Conservation (phyloP, 208 protist species). For the Wallacemonas sp. region DNA sequence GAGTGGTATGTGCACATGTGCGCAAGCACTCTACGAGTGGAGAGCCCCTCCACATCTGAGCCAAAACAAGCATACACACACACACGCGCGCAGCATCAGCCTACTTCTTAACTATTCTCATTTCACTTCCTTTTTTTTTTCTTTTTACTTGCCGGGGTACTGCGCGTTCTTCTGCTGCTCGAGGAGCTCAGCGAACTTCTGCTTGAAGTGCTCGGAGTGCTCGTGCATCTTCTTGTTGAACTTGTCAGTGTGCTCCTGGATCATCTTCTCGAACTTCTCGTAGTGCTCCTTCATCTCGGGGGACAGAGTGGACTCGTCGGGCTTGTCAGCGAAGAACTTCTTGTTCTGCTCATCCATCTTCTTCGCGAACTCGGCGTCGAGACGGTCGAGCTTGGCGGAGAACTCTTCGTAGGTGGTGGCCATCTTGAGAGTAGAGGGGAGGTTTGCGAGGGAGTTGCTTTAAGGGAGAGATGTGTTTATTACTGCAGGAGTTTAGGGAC, state of each 20-base stretch:
- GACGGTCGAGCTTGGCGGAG: conserved; percentile 87
- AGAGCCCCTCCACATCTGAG: background rate
- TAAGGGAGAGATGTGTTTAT: background rate
- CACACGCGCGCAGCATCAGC: background rate
- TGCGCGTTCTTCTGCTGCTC: conserved; percentile 93
- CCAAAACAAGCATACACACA: background rate
- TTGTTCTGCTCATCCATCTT: conserved; percentile 94
- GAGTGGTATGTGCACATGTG: too few relatives aligned
- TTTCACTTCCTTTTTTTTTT: background rate
- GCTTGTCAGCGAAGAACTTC: conserved; percentile 92
- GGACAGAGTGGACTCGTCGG: conserved; percentile 86
- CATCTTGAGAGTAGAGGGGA: conserved; percentile 34
- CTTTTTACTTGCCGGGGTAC: conserved; percentile 80
- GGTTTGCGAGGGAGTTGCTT: background rate
- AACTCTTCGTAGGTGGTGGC: conserved; percentile 90
- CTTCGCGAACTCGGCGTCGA: conserved; percentile 88
- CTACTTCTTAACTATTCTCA: background rate
- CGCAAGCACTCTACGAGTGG: too few relatives aligned
- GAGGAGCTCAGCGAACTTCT: conserved; percentile 88
- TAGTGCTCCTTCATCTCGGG: conserved; percentile 93
- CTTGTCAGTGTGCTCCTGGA: conserved; percentile 92
- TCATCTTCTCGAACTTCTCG: conserved; percentile 92
- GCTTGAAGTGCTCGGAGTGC: conserved; percentile 92
- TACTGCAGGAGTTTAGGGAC: conserved; percentile 8
- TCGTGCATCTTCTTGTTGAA: conserved; percentile 94